These are phyloP conservation scores for Codiaeum variegatum DNA, from an alignment of 441 rosid species.

Conservation along the genomic window DNA sequence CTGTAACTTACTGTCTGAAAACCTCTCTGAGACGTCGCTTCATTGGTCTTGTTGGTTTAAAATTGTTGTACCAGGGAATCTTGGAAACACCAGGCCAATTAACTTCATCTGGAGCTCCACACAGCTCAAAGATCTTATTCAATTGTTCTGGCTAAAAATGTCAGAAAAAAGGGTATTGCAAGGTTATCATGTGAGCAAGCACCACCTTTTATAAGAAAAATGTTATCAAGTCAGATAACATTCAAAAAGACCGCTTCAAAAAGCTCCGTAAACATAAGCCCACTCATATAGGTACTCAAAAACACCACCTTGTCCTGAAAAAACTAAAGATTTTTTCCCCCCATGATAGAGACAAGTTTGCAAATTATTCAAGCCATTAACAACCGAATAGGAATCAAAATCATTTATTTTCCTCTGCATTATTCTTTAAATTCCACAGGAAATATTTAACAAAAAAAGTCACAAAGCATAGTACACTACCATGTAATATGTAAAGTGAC, in stretches of 20 bases:
- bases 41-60: conserved; percentile 74
- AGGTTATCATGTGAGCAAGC: neutral
- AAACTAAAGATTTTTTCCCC: too few species aligned
- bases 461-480: neutral
- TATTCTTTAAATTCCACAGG: neutral
- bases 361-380: neutral
- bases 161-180: conserved; percentile 15
- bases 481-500: neutral
- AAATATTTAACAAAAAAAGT: neutral
- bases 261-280: too few species aligned
- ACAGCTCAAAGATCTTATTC: conserved; percentile 86
- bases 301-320: too few species aligned
- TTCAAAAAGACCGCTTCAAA: too few species aligned
- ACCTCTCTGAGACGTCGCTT: conserved; percentile 87
- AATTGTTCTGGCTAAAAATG: conserved; percentile 73
- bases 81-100: conserved; percentile 94
- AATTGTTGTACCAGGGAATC: conserved; percentile 86
- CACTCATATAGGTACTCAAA: too few species aligned
- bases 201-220: too few species aligned
- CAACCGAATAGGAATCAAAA: neutral
- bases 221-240: too few species aligned
- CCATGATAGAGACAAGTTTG: neutral
- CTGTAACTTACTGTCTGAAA: conserved; percentile 69
- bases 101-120: conserved; percentile 90
- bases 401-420: neutral